Base-by-base conservation (phyloP, 768 basidiomycete species). In the Podaxis sp. region DNA sequence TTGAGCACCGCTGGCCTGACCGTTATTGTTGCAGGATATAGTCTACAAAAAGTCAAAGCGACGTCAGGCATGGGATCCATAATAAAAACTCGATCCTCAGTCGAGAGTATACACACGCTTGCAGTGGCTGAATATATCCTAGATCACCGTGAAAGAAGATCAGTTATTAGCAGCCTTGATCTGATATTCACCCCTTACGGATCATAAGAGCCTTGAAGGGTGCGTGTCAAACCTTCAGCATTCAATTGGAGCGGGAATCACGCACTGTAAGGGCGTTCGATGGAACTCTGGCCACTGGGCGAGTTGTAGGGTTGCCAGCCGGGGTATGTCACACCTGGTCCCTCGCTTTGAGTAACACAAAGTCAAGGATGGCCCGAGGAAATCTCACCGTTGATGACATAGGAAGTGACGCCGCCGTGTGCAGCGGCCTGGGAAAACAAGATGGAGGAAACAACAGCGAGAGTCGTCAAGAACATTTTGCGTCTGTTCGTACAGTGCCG, bases 291-390 rank as follows among this genome's bases (percentile, higher is more conserved):
- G 29, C 73, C 72, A 52, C 51, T 67, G 38, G 74, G 63, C 7
- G 66, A 66, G 67, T 75, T 77, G 65, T 74, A 77, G 15, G 75
- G 74, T 47, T 69, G 68, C 75, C 73, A 75, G 55, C 76, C 76
- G 2, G 68, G 25, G 62, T 73, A 77, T 11, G 69, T 73, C 27
- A 68, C 70, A 41, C 70, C 74, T 76, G 50, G 24, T 40, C 1
- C n/a, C 22, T 11, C 13, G 13, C n/a, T 17, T n/a, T 24, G 29
- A 25, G 19, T 5, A 27, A 13, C 37, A 7, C 25, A 36, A 41
- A 33, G 19, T 17, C 12, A 7, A 46, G 11, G 8, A 58, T 33
- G 17, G 17, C 19, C 4, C 24, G 13, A 19, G 2, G 38, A 49
- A 38, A 3, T 56, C 71, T 47, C 55, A 74, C 75, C 71, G 12